phyloP scores from a whole-genome alignment of 305 asterid genomes.

The Fraxinus paxiana region DNA sequence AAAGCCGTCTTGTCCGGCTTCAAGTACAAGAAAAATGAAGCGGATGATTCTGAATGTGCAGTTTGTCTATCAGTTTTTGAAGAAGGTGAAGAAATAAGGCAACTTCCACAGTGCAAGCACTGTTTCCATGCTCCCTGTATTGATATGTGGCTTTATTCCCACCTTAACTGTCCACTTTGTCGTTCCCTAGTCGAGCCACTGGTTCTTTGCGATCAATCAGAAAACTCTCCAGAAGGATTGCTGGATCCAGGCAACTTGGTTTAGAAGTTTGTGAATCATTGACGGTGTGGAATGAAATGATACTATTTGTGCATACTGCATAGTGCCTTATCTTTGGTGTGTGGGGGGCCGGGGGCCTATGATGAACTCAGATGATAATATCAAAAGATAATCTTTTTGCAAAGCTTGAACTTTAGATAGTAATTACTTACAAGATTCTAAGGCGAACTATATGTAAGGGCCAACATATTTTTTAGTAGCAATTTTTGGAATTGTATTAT shows the following conservation, averaged over 20 bases:
- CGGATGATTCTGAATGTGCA: constrained; percentile 27
- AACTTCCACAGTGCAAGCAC: constrained; percentile 39
- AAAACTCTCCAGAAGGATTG: constrained; percentile 29
- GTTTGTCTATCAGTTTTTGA: constrained; percentile 42
- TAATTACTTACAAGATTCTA: background rate
- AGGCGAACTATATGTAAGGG: background rate
- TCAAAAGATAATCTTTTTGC: background rate
- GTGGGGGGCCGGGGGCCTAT: background rate
- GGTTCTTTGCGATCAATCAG: background rate
- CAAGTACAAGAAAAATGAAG: constrained; percentile 43
- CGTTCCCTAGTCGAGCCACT: constrained; percentile 38
- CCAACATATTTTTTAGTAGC: too few relatives aligned
- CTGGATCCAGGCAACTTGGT: constrained; percentile 19
- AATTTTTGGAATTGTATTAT: too few relatives aligned
- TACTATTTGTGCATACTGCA: background rate
- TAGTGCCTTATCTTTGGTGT: background rate
- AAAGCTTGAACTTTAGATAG: background rate
- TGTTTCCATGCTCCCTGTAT: constrained; percentile 41
- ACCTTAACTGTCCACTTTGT: constrained; percentile 41
- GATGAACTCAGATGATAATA: background rate
- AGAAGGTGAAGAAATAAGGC: constrained; percentile 43
- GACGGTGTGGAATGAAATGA: background rate
- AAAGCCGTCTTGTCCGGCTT: constrained; percentile 34
- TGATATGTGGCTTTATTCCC: constrained; percentile 47
- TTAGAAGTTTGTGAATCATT: constrained; percentile 10